These are phyloP conservation scores for Madurella fahalii DNA, from an alignment of 2,329 filamentous ascomycete species.

Conservation along the genomic window DNA sequence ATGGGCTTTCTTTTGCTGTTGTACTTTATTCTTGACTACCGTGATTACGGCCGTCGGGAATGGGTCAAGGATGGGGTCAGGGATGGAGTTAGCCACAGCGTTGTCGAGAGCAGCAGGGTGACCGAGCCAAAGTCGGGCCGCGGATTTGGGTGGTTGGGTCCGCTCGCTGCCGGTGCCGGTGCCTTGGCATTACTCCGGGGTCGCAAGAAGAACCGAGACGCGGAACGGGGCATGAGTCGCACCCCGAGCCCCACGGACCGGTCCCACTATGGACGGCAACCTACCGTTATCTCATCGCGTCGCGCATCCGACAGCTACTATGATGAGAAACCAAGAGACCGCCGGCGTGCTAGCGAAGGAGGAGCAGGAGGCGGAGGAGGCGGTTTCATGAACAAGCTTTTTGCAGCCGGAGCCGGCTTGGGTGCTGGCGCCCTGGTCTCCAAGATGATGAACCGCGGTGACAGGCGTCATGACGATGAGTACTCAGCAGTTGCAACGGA, in stretches of 20 bases:
- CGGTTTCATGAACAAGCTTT: slow-evolving; percentile 57
- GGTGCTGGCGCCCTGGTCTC: slow-evolving; percentile 61
- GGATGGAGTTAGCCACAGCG: slow-evolving; percentile 54
- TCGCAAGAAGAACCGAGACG: slow-evolving; percentile 40
- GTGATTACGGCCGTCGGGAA: slow-evolving; percentile 52
- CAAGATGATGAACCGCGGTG: slow-evolving; percentile 52
- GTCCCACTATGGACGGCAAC: slow-evolving; percentile 35
- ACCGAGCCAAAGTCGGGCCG: slow-evolving; percentile 36
- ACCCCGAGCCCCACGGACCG: slow-evolving; percentile 38
- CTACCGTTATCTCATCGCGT: slow-evolving; percentile 51
- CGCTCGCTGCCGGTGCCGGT: slow-evolving; percentile 50
- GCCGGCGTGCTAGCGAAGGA: slow-evolving; percentile 35
- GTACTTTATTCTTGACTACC: slow-evolving; percentile 78
- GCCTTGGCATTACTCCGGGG: slow-evolving; percentile 44
- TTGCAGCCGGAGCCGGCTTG: slow-evolving; percentile 57
- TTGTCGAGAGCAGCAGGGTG: slow-evolving; percentile 37
- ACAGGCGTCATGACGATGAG: slow-evolving; percentile 48
- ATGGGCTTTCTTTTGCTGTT: slow-evolving; percentile 65
- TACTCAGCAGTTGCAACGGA: slow-evolving; percentile 61
- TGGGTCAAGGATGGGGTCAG: slow-evolving; percentile 55
- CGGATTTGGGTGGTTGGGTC: slow-evolving; percentile 45
- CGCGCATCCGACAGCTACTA: slow-evolving; percentile 55
- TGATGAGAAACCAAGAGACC: slow-evolving; percentile 64
- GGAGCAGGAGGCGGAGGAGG: slow-evolving; percentile 29
- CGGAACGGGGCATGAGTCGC: slow-evolving; percentile 39